phyloP scores from a whole-genome alignment of 2,329 filamentous ascomycete species.

The Coniochaeta ligniaria region DNA sequence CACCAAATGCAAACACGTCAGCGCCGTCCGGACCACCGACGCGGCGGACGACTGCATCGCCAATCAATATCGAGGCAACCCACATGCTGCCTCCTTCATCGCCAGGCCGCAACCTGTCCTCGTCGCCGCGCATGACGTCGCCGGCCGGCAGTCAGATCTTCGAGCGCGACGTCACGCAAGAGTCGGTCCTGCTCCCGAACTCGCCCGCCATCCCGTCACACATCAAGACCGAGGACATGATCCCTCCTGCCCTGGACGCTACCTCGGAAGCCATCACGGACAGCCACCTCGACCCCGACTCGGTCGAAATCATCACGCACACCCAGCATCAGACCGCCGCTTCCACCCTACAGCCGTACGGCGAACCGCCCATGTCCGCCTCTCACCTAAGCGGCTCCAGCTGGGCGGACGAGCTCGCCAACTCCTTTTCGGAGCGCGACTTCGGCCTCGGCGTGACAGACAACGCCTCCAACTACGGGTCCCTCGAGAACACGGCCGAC shows the following conservation, averaged over 20 bases:
- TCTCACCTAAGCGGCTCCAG: conserved; percentile 25
- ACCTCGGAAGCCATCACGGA: conserved; percentile 91
- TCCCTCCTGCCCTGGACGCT: conserved; percentile 84
- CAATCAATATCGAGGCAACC: conserved; percentile 24
- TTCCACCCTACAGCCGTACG: conserved; percentile 43
- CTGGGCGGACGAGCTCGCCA: conserved; percentile 50
- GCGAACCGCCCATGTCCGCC: conserved; percentile 16
- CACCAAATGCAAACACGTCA: conserved; percentile 16
- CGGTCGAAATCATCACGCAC: conserved; percentile 89
- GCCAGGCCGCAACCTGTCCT: conserved; percentile 57
- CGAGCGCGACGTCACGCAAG: conserved; percentile 91
- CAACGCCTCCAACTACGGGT: conserved; percentile 66
- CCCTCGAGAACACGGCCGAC: conserved; percentile 63
- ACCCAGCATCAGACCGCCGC: conserved; percentile 73
- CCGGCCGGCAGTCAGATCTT: conserved; percentile 80
- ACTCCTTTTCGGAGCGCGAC: conserved; percentile 34
- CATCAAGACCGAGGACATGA: conserved; percentile 90
- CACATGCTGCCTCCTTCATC: conserved; percentile 48
- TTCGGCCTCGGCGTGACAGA: conserved; percentile 32
- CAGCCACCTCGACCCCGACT: conserved; percentile 73
- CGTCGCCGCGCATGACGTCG: conserved; percentile 69
- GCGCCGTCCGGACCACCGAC: conserved; percentile 24
- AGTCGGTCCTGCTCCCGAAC: conserved; percentile 60
- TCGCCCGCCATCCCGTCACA: conserved; percentile 88
- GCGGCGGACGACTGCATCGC: conserved; percentile 22